Base-by-base conservation (phyloP, 768 basidiomycete genomes). In the Aureoboletus auriporus region DNA sequence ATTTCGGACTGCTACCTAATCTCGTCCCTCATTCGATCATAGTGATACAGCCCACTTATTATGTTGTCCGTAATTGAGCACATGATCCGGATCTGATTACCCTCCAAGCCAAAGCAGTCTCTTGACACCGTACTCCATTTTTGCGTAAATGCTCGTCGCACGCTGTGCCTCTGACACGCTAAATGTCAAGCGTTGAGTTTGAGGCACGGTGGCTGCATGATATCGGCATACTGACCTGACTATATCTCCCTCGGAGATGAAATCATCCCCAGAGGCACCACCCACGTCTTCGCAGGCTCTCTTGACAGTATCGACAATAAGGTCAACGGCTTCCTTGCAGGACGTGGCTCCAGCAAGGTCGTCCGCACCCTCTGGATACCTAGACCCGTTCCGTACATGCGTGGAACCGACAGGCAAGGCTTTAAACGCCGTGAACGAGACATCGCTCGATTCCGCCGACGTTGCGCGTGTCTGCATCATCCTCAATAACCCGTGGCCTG, bases 121-220 rank as follows among this genome's bases (percentile, higher is more conserved):
- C 75, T 94, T 97, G 43, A 96, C 75, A 0, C 89, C 90, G 64
- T 95, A 92, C 61, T 96, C 93, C 82, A 95, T 86, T 70, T 93
- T 92, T 12, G 92, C 81, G 65, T 90, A 88, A 55, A 94, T 74
- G 52, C 83, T 89, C 3, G 91, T 96, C 73, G 85, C 83, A 46
- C 80, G 76, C 64, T 86, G 83, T 2, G 94, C 94, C 56, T 96
- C 91, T 7, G 77, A 76, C 56, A 93, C 64, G 58, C 91, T 93
- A 55, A 23, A 47, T 41, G 50, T 34, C 34, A 46, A 6, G 14
- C 8, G n/a, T 41, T 51, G 23, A 55, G 48, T 31, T 16, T 13
- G 39, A 17, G 3, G 9, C n/a, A 36, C 39, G 30, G 38, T 35
- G 1, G 30, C 7, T 23, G 11, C 14, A 20, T 2, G 17, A 2